Percentiles rank a stretch among this genome's conserved stretches.
Conservation (phyloP, 257 asterid species). For the Nicotiana benthamiana region DNA sequence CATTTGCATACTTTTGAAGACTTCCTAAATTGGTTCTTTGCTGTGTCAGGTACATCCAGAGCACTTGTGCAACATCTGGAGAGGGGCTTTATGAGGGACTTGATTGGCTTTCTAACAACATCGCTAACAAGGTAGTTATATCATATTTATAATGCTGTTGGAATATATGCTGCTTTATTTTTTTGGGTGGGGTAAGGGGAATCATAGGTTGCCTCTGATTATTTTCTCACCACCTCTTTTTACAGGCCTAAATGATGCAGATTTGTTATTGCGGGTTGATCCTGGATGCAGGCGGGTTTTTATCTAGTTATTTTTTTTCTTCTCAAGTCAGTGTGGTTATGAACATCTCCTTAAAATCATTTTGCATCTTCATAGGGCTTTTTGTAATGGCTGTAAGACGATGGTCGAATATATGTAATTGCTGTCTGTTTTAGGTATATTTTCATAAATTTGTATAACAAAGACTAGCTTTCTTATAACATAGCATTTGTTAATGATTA, state of each 20-base stretch:
- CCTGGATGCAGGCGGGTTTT: conserved; percentile 49
- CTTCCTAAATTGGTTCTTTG: not conserved
- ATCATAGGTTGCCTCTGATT: not conserved
- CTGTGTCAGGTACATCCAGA: conserved; percentile 70
- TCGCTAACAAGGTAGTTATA: conserved; percentile 60
- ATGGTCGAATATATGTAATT: conserved; percentile 12
- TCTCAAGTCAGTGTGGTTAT: conserved; percentile 11
- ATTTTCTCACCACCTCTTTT: not conserved
- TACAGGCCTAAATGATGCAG: conserved; percentile 48
- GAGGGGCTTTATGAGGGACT: conserved; percentile 91
- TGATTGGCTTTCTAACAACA: conserved; percentile 88
- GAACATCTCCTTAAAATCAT: not conserved
- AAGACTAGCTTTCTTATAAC: not conserved
- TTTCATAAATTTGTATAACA: not conserved
- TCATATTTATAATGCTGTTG: not conserved
- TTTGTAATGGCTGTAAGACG: not conserved
- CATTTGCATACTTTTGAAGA: not conserved
- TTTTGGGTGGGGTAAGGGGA: not conserved
- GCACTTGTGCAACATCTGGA: conserved; percentile 92
- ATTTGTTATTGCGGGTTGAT: conserved; percentile 27
- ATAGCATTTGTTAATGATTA: not conserved
- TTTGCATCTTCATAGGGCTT: conserved; percentile 1
- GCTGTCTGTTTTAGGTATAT: conserved; percentile 7
- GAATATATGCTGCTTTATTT: no score
- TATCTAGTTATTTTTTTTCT: conserved; percentile 24